Conservation (phyloP, 306 rosid genomes). For the Purshia tridentata region DNA sequence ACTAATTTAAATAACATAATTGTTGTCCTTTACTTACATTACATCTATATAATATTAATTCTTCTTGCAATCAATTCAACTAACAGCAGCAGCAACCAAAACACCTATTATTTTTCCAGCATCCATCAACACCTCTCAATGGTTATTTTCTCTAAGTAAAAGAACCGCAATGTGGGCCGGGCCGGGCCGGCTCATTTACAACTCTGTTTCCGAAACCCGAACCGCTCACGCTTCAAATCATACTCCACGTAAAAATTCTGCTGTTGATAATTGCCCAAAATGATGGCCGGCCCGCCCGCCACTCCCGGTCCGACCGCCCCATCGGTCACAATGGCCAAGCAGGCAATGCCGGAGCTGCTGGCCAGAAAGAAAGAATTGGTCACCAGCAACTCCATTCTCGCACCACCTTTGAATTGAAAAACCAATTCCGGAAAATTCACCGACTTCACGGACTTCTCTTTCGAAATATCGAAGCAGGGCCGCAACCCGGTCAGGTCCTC, state of each 20-base stretch:
- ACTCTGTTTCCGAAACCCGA: constrained; percentile 59
- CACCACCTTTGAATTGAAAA: constrained; percentile 83
- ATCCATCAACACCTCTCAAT: not conserved
- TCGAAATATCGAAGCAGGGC: constrained; percentile 57
- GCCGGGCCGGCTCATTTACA: constrained; percentile 44
- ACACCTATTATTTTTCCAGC: too few species aligned
- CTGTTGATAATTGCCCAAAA: constrained; percentile 81
- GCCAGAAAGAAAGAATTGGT: constrained; percentile 60
- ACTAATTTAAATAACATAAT: too few species aligned
- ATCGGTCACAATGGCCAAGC: constrained; percentile 59
- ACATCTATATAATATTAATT: too few species aligned
- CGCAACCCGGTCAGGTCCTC: constrained; percentile 62
- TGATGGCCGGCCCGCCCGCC: constrained; percentile 63
- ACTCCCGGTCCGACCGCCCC: constrained; percentile 16
- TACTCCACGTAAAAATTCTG: constrained; percentile 69
- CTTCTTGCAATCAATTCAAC: too few species aligned
- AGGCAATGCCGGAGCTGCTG: constrained; percentile 35
- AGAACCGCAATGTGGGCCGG: not conserved
- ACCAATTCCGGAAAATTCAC: constrained; percentile 50
- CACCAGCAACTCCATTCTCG: constrained; percentile 57
- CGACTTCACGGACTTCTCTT: constrained; percentile 24
- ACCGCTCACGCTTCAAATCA: constrained; percentile 61
- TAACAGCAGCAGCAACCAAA: too few species aligned
- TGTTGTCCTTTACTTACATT: too few species aligned
- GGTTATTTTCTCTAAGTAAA: not conserved